These are phyloP conservation scores for Ophiostoma triangulosporum DNA, from an alignment of 2,329 filamentous ascomycete genomes.

Conservation along the genomic window DNA sequence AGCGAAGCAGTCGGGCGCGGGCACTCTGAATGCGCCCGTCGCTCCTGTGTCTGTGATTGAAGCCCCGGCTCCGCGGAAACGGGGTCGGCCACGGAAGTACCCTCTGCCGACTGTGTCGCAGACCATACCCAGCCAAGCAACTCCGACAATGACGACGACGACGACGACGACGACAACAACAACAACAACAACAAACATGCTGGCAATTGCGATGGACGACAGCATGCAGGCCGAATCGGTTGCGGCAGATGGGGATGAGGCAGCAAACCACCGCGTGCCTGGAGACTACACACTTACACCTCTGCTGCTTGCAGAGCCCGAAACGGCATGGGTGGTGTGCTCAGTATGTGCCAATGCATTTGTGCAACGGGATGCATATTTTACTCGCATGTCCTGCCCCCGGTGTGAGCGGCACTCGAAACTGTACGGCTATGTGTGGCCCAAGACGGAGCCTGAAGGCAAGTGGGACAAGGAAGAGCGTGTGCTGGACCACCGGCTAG, in stretches of 20 bases:
- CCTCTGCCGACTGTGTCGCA: neutral
- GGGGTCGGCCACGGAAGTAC: constrained; percentile 4
- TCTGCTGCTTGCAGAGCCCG: constrained; percentile 58
- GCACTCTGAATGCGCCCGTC: neutral
- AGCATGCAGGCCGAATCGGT: neutral
- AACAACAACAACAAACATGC: neutral
- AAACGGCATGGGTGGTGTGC: constrained; percentile 79
- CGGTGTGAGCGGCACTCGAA: constrained; percentile 93
- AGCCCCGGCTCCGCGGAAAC: neutral
- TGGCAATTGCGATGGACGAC: neutral
- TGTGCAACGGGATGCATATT: constrained; percentile 78
- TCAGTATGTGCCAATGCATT: constrained; percentile 71
- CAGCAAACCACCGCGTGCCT: constrained; percentile 33
- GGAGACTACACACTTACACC: constrained; percentile 77
- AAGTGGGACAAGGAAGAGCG: constrained; percentile 57
- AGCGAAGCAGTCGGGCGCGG: neutral
- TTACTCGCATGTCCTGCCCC: constrained; percentile 72
- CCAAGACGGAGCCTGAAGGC: constrained; percentile 77
- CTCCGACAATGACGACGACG: neutral
- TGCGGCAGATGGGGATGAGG: neutral
- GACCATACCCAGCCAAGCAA: neutral
- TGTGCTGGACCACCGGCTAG: constrained; percentile 70
- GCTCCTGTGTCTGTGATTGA: too few species aligned
- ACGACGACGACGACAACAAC: neutral
- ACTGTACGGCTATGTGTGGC: constrained; percentile 89